Base-by-base conservation (phyloP, 495 filamentous ascomycete genomes). In the Neurospora intermedia region DNA sequence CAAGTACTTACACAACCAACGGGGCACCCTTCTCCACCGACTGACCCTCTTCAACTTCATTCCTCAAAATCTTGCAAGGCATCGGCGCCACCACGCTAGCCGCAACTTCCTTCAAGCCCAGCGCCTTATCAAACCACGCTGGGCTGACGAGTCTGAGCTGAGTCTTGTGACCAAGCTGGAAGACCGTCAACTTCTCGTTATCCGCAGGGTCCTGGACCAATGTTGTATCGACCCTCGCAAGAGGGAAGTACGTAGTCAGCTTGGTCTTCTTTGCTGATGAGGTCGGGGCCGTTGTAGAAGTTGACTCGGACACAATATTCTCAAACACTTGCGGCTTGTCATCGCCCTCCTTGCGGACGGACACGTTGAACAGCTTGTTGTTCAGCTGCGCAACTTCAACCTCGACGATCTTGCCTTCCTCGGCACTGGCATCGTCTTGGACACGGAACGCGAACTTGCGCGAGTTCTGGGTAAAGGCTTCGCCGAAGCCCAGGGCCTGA, bases 11-110 rank as follows among this genome's bases (percentile, higher is more conserved):
- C 87, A 99, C 94, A 54, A 98, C 93, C 74, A 99, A 83, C 23
- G 93, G 88, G 76, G 96, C 90, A 70, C 94, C 94, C 82, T 94
- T 96, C 78, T 90, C 87, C 46, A 98, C 95, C 69, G 78, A 82
- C 74, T 94, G 90, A 0, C 96, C 96, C 72, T 91, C 93, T 71
- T 88, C 81, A 1, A 95, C 92, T 79, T 94, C 91, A 41, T 96
- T 93, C 70, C 93, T 88, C 73, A 97, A 82, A 6, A 97, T 89
- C 83, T 97, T 98, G 82, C 94, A 97, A 13, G 94, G 94, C 94
- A 98, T 97, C 2, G 94, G 94, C 35, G 94, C 92, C 69, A 71
- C 83, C 16, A 98, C 94, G 78, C 91, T 96, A 73, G 95, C 95
- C 23, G 89, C 75, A 0, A 88, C 85, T 78, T 97, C 93, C 78